Base-by-base conservation (phyloP, 2,329 filamentous ascomycete species). In the Aspergillus amoenus region DNA sequence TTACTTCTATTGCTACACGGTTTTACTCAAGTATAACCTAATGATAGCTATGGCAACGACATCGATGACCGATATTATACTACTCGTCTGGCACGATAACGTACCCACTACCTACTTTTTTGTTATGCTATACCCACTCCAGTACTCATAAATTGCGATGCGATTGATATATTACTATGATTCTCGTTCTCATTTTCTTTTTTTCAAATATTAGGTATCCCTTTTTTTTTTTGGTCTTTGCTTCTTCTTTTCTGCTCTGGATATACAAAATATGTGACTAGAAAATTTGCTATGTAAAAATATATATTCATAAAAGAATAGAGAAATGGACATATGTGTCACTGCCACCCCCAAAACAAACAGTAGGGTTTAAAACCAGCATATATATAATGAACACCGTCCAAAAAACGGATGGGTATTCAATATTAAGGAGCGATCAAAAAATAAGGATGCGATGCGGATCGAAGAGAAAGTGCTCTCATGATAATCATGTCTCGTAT, bases 401-500 rank as follows among this genome's bases (percentile, higher is more conserved):
- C 34, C 34, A 37, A 24, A 37, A 37, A 15, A 15, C 5, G 34
- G 34, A 37, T n/a, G 15, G 34, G 27, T 30, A 30, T 30, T 37
- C 34, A 13, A n/a, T 8, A 37, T 37, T 15, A 37, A 37, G 17
- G n/a, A 30, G 21, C 11, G 5, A 45, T n/a, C 37, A 45, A 46
- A 45, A 32, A 34, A 21, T 21, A 43, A 44, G 15, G 22, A 24
- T 7, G 21, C 12, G 30, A 37, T 17, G 8, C 11, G 32, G n/a
- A 43, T 13, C 21, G 21, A 51, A 46, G 34, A 51, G 43, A 24
- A 21, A 44, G 17, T 17, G 43, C 32, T 45, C 42, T 55, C 57
- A 30, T 55, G 32, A 44, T 22, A 22, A 18, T 53, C 47, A 32
- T 61, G 15, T 57, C 46, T 57, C 56, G 52, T 58, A 56, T 24